Percentiles rank a stretch among this genome's conserved stretches.
These are phyloP conservation scores for Schizophyllum commune DNA, from an alignment of 1,284 basidiomycete genomes.

Conservation along the genomic window DNA sequence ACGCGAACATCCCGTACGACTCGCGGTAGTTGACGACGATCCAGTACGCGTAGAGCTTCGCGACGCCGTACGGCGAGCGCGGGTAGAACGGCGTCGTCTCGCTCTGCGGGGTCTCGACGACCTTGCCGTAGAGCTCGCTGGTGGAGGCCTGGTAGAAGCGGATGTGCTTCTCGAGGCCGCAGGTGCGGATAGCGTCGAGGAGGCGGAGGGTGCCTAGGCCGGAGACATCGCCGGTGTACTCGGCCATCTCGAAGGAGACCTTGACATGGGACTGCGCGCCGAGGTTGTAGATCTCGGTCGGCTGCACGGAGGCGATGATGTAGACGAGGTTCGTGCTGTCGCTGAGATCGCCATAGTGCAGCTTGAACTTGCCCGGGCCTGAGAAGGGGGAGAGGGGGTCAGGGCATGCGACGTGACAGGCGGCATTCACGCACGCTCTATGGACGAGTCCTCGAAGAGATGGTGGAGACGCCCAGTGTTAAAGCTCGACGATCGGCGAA, in stretches of 20 bases:
- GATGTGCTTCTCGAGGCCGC: conserved; percentile 79
- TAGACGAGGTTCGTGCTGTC: conserved; percentile 93
- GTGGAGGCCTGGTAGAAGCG: conserved; percentile 93
- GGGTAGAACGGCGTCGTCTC: conserved; percentile 94
- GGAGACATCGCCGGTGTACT: conserved; percentile 93
- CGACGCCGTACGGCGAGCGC: conserved; percentile 85
- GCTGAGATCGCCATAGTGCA: conserved; percentile 87
- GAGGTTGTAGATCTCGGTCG: conserved; percentile 91
- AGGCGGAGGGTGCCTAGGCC: conserved; percentile 86
- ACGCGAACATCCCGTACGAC: conserved; percentile 88
- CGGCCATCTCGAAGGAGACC: conserved; percentile 95
- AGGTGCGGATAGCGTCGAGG: conserved; percentile 87
- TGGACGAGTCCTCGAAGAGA: conserved; percentile 78
- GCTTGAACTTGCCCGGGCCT: conserved; percentile 75
- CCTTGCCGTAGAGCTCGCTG: conserved; percentile 90
- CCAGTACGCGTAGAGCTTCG: conserved; percentile 86
- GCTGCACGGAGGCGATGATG: conserved; percentile 86
- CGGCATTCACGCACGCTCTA: conserved; percentile 48
- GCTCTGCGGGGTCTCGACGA: conserved; percentile 84
- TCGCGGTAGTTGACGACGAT: conserved; percentile 90
- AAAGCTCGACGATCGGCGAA: conserved; percentile 89
- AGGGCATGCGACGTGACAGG: conserved; percentile 1
- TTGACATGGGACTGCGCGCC: conserved; percentile 97
- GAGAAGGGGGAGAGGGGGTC: conserved; percentile 1
- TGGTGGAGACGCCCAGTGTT: conserved; percentile 89